Evolutionary conservation across 352 stramenopile species (phyloP).

Genomic region (Phytophthora nicotianae): DNA sequence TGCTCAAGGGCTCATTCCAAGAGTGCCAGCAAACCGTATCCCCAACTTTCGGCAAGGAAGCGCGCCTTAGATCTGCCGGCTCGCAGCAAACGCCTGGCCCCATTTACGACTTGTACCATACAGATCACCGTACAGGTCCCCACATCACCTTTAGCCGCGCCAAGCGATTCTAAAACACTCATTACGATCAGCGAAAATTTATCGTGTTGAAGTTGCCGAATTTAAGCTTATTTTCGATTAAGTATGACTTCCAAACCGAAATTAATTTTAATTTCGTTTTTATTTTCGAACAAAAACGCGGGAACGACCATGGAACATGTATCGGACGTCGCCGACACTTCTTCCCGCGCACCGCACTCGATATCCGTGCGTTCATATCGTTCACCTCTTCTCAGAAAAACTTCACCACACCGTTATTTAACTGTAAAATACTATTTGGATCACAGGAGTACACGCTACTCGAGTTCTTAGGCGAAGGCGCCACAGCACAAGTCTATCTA

Average conservation of each 20-base stretch:
- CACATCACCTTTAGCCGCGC: constrained; percentile 67
- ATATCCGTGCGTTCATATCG: constrained; percentile 26
- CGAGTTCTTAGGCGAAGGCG: constrained; percentile 78
- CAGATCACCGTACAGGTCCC: constrained; percentile 62
- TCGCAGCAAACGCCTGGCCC: constrained; percentile 49
- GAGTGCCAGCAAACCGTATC: constrained; percentile 51
- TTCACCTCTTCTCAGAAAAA: neutral
- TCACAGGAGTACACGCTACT: constrained; percentile 68
- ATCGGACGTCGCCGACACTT: constrained; percentile 1
- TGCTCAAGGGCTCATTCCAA: constrained; percentile 61
- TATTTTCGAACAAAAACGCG: constrained; percentile 11
- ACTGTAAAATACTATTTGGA: neutral
- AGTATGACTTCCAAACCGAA: neutral
- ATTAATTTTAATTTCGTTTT: constrained; percentile 9
- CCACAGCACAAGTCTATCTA: constrained; percentile 81
- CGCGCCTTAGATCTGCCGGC: constrained; percentile 39
- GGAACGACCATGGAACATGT: constrained; percentile 12
- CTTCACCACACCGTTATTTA: neutral
- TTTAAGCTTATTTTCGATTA: constrained; percentile 2
- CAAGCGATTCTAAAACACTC: constrained; percentile 55
- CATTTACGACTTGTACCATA: constrained; percentile 75
- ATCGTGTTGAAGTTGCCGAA: constrained; percentile 7
- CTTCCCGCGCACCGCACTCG: constrained; percentile 8
- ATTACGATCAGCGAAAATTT: constrained; percentile 23
- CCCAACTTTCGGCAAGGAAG: constrained; percentile 77